Conservation (phyloP, 352 stramenopile genomes). For the Phytophthora quininea region DNA sequence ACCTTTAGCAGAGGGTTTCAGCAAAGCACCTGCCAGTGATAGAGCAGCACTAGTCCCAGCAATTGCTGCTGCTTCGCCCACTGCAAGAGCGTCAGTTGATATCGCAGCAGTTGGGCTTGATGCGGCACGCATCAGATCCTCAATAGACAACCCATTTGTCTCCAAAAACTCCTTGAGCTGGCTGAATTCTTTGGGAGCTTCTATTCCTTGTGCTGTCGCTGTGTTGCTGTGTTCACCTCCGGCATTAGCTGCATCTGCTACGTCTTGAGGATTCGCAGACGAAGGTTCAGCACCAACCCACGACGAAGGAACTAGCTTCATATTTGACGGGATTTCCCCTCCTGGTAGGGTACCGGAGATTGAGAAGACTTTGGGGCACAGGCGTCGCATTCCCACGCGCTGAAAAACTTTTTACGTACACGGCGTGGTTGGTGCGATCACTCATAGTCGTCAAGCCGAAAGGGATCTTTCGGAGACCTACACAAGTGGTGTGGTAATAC, state of each 20-base stretch:
- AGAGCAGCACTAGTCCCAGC: background rate
- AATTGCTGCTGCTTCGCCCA: background rate
- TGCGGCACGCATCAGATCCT: conserved; percentile 72
- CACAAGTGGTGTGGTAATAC: conserved; percentile 80
- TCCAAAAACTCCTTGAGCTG: conserved; percentile 68
- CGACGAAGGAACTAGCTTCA: conserved; percentile 51
- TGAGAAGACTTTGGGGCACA: conserved; percentile 40
- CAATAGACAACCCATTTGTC: conserved; percentile 67
- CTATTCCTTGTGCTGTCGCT: conserved; percentile 12
- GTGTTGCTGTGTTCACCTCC: background rate
- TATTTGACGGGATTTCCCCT: conserved; percentile 43
- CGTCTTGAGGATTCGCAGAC: conserved; percentile 33
- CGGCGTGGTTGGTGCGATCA: conserved; percentile 77
- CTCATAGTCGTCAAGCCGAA: conserved; percentile 86
- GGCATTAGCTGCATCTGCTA: conserved; percentile 14
- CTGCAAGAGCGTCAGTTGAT: conserved; percentile 16
- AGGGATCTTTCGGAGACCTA: conserved; percentile 77
- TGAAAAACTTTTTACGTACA: conserved; percentile 89
- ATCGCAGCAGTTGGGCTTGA: conserved; percentile 53
- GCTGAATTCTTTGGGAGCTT: conserved; percentile 47
- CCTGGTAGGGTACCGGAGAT: background rate
- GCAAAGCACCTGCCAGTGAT: background rate
- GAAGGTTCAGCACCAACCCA: conserved; percentile 38
- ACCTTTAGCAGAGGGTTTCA: background rate
- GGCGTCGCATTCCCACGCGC: conserved; percentile 68